Percentiles rank a stretch among this genome's conserved stretches.
Conservation (phyloP, 73 alveolate genomes). For the Paramecium sexaurelia region DNA sequence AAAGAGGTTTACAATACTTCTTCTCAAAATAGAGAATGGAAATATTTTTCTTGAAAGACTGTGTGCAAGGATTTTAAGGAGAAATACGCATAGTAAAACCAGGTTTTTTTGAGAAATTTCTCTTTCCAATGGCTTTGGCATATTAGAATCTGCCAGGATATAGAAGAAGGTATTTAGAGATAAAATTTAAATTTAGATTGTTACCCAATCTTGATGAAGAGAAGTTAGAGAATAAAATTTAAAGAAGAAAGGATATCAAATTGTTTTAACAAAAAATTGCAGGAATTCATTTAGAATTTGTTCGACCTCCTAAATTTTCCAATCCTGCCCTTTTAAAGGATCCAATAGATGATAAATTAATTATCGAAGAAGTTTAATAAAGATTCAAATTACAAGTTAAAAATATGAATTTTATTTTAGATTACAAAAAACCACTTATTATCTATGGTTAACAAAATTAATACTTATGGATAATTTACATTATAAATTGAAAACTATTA, state of each 20-base stretch:
- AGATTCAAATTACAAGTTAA: constrained; percentile 27
- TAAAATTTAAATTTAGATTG: not conserved
- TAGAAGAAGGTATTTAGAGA: constrained; percentile 6
- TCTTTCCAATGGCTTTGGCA: constrained; percentile 14
- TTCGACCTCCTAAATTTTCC: constrained; percentile 35
- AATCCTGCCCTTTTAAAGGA: constrained; percentile 18
- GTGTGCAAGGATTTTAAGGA: constrained; percentile 25
- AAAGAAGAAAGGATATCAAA: constrained; percentile 5
- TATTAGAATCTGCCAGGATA: constrained; percentile 37
- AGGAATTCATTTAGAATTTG: constrained; percentile 37
- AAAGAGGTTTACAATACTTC: constrained; percentile 21
- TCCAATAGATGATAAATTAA: constrained; percentile 8
- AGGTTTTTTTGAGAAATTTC: not conserved
- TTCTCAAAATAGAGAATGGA: constrained; percentile 54
- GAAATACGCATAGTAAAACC: constrained; percentile 34
- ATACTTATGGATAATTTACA: not conserved
- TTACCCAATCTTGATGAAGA: constrained; percentile 42
- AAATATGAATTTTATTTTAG: not conserved
- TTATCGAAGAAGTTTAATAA: constrained; percentile 6
- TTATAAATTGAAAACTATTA: constrained; percentile 42
- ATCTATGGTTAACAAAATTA: not conserved
- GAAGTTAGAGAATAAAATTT: not conserved
- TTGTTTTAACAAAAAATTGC: constrained; percentile 21
- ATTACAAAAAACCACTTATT: not conserved
- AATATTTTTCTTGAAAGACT: constrained; percentile 37